Evolutionary conservation across 2,329 filamentous ascomycete genomes (phyloP), one percentile per base, ranked within the genome.

Genomic region (Colletotrichum theobromicola): DNA sequence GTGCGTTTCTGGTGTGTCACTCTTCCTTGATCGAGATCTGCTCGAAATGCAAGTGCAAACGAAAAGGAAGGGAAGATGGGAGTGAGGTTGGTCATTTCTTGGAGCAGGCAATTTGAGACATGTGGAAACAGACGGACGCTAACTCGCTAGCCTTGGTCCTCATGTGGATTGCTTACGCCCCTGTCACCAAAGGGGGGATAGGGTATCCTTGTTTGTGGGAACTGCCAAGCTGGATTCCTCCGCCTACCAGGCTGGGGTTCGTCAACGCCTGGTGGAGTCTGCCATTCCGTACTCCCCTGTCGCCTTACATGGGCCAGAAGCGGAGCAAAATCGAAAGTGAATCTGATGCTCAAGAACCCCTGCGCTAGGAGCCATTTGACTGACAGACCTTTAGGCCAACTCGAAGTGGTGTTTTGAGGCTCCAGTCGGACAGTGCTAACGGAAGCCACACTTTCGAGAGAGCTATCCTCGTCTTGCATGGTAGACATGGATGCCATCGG

Each of bases 201-300:
- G 42, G 42, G 12, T 50, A 50, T 50, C 42, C 42, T 50, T 50
- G 42, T 24, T 50, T 50, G 42, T 50, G 42, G 42, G 0, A 0
- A 50, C 42, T 7, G 3, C 42, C 42, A 21, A 2, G n/a, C 2
- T 50, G n/a, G 42, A 50, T 2, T 21, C 0, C n/a, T 1, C 2
- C 5, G 18, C 42, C 10, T 2, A 18, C 10, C n/a, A 50, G 2
- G 10, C n/a, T 7, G n/a, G n/a, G 42, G 10, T 50, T 1, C 0
- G 1, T 7, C 18, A 42, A 42, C 2, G 18, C 1, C 2, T 16
- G 37, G 37, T 42, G 37, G 37, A 18, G 37, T 16, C 8, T 1
- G 37, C 1, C n/a, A 5, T 4, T 50, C 42, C 2, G n/a, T 13
- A 21, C n/a, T n/a, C n/a, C 42, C 42, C 42, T 50, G 42, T n/a